Evolutionary conservation across 257 asterid species (phyloP).

Genomic region (Jacaranda copaia): DNA sequence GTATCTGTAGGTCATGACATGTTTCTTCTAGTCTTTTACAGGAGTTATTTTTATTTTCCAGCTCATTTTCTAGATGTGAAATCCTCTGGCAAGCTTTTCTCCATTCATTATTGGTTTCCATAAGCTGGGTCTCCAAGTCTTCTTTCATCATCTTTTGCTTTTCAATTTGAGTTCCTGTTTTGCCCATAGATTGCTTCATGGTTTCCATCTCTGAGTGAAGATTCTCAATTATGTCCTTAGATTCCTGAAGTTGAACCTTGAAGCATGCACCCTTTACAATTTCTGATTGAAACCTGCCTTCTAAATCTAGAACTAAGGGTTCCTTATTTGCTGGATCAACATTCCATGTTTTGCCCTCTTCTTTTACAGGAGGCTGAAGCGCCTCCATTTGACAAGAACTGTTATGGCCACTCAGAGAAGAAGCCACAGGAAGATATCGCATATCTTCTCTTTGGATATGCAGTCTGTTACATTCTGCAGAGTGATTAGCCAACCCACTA

Average conservation of each 20-base stretch:
- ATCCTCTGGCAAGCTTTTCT: slow-evolving; percentile 51
- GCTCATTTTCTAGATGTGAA: slow-evolving; percentile 51
- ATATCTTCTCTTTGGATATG: slow-evolving; percentile 29
- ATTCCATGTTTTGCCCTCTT: slow-evolving; percentile 42
- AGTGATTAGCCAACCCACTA: slow-evolving; percentile 45
- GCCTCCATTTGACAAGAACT: slow-evolving; percentile 39
- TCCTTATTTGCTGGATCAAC: slow-evolving; percentile 47
- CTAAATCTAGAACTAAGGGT: slow-evolving; percentile 45
- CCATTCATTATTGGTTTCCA: slow-evolving; percentile 51
- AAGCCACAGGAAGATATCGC: slow-evolving; percentile 31
- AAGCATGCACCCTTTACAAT: slow-evolving; percentile 44
- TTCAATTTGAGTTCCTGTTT: slow-evolving; percentile 44
- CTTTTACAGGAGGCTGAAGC: slow-evolving; percentile 26
- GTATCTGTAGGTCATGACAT: slow-evolving; percentile 50
- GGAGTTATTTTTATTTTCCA: slow-evolving; percentile 45
- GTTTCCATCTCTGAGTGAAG: slow-evolving; percentile 48
- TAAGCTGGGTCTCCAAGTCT: slow-evolving; percentile 53
- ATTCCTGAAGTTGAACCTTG: slow-evolving; percentile 57
- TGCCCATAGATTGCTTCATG: slow-evolving; percentile 46
- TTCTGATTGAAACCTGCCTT: slow-evolving; percentile 49
- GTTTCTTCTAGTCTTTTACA: slow-evolving; percentile 47
- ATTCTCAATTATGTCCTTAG: slow-evolving; percentile 43
- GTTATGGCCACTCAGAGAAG: neutral
- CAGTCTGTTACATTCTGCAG: slow-evolving; percentile 45
- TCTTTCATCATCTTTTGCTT: slow-evolving; percentile 49